A percentile compares a stretch with the other conserved stretches of the same genome.
Evolutionary conservation across 108 stramenopile genomes (phyloP).

Genomic region (Poteriospumella lacustris): DNA sequence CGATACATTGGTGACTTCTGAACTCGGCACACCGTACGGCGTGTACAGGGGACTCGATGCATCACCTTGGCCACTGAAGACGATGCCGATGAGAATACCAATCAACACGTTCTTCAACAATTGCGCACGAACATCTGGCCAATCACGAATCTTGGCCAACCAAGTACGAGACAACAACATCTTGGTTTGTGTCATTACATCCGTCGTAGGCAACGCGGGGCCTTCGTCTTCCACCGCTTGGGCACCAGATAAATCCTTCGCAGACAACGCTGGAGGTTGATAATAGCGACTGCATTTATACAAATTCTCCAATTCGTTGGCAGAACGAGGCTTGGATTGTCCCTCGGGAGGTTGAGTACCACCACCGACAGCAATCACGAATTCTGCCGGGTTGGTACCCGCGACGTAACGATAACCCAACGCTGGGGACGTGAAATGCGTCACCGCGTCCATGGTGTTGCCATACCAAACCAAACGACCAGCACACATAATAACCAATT

Average conservation of each 20-base stretch:
- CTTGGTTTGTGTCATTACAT: constrained; percentile 6
- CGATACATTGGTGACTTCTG: neutral
- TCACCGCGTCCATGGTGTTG: neutral
- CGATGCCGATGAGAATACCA: constrained; percentile 31
- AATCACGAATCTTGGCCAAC: constrained; percentile 30
- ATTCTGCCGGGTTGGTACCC: constrained; percentile 36
- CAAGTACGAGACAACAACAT: constrained; percentile 26
- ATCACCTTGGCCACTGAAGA: constrained; percentile 32
- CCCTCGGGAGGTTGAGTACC: constrained; percentile 5
- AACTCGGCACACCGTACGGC: neutral
- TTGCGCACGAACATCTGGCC: constrained; percentile 17
- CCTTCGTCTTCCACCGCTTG: too few species aligned
- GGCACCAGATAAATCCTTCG: too few species aligned
- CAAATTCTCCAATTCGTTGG: neutral
- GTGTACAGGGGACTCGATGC: neutral
- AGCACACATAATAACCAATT: neutral
- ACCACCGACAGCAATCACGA: constrained; percentile 32
- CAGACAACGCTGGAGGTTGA: neutral
- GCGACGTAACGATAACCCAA: neutral
- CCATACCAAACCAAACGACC: constrained; percentile 28
- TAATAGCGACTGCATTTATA: neutral
- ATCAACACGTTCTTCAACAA: constrained; percentile 36
- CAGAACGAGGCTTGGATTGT: neutral
- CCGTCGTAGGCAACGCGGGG: neutral
- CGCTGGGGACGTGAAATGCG: constrained; percentile 25